Base-by-base conservation (phyloP, 768 basidiomycete genomes). In the Guyanaporus albipodus region DNA sequence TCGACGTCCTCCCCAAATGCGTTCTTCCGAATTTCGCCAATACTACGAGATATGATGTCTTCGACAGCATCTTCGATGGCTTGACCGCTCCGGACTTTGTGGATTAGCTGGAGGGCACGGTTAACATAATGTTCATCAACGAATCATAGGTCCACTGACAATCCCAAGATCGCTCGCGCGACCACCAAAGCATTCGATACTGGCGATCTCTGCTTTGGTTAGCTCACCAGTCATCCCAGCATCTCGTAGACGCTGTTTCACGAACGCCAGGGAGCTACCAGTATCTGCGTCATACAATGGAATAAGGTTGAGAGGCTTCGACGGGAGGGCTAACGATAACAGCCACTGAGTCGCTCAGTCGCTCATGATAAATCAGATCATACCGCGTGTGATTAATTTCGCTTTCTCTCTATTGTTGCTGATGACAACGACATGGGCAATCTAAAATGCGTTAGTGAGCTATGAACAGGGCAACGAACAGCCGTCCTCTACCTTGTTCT, bases 1-100 rank as follows among this genome's bases (percentile, higher is more conserved):
- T 95, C 91, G 2, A 73, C 67, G 59, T 96, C 94, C 53, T 96
- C 93, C 0, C 93, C 95, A 61, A 97, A 99, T 0, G 89, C 89
- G 38, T 79, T 85, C 75, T 97, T 97, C 38, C 88, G 74, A 40
- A 98, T 70, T 63, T 96, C 93, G 27, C 81, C 76, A 9, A 92
- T 80, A 27, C 84, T 85, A 14, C 89, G 78, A 18, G 69, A 67
- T 49, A 96, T 80, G 56, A 98, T 91, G 59, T 97, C 94, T 58
- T 94, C 89, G 6, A 96, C 87, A 1, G 91, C 91, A 31, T 87
- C 87, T 43, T 81, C 74, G 4, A 94, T 76, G 14, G 62, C 69
- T 67, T 80, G 78, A 2, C 91, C 88, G 39, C 74, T 83, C 18
- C 82, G 76, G 29, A 93, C 82, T 68, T 93, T 94, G 68, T 91